Evolutionary conservation across 1,284 basidiomycete species (phyloP).

Genomic region (Calocybe gambosa): DNA sequence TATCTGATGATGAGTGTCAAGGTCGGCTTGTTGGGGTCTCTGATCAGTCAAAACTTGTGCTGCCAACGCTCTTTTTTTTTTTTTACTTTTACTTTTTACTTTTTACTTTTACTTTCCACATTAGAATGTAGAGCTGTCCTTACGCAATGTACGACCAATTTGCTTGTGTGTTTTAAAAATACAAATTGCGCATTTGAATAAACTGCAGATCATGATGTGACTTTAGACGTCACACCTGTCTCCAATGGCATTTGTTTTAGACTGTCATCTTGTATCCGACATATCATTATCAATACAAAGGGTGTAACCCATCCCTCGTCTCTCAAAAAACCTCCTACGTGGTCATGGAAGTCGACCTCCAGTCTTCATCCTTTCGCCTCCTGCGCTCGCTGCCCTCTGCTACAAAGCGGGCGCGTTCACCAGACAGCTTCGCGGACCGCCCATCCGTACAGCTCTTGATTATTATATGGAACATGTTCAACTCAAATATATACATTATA

Average conservation of each 20-base stretch:
- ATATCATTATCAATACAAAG: too few relatives aligned
- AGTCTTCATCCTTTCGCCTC: constrained; percentile 33
- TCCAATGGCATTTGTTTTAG: neutral
- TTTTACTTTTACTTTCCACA: too few relatives aligned
- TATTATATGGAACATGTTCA: neutral
- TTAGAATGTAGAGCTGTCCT: too few relatives aligned
- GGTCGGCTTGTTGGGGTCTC: neutral
- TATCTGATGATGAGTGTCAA: neutral
- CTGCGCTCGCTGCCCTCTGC: constrained; percentile 22
- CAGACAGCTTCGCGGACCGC: constrained; percentile 39
- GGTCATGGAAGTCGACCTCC: constrained; percentile 44
- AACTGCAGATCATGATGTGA: too few relatives aligned
- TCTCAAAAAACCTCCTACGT: neutral
- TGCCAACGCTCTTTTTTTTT: too few relatives aligned
- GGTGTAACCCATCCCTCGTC: too few relatives aligned
- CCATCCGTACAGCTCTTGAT: constrained; percentile 41
- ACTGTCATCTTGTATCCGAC: neutral
- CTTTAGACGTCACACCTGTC: neutral
- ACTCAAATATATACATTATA: constrained; percentile 18
- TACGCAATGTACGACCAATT: constrained; percentile 3
- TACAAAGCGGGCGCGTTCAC: constrained; percentile 53
- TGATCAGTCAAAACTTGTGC: neutral
- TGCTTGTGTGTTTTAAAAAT: neutral
- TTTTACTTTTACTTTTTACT: too few relatives aligned
- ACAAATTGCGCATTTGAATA: too few relatives aligned